A percentile compares a stretch with the other conserved stretches of the same genome.
phyloP scores from a whole-genome alignment of 2,329 filamentous ascomycete genomes.

The Geosmithia putterillii region DNA sequence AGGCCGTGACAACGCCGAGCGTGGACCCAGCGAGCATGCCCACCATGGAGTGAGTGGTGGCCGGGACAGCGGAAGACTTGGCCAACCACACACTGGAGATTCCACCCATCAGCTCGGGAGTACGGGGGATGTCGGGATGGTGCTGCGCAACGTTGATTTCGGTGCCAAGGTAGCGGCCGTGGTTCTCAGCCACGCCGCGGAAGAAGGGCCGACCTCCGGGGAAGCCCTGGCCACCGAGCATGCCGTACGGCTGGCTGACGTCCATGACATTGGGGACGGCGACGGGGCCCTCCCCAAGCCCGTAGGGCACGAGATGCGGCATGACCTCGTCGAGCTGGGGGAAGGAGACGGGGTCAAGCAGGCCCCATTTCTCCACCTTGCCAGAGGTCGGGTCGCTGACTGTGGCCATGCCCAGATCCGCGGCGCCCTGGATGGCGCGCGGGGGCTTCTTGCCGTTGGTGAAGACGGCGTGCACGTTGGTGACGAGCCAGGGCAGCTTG shows the following conservation, averaged over 20 bases:
- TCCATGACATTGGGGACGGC: constrained; percentile 82
- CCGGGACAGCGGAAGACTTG: constrained; percentile 62
- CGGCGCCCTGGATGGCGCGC: constrained; percentile 70
- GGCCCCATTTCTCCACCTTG: constrained; percentile 72
- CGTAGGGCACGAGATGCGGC: constrained; percentile 62
- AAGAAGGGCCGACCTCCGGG: constrained; percentile 75
- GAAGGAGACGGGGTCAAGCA: constrained; percentile 62
- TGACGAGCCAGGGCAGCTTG: constrained; percentile 67
- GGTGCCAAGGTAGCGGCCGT: constrained; percentile 60
- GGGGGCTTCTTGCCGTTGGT: constrained; percentile 60
- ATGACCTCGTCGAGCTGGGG: constrained; percentile 69
- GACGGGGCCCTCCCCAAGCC: constrained; percentile 65
- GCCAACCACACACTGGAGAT: constrained; percentile 82
- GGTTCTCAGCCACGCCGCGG: constrained; percentile 59
- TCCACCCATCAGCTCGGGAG: constrained; percentile 57
- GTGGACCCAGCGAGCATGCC: constrained; percentile 79
- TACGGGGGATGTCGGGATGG: constrained; percentile 62
- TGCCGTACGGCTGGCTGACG: constrained; percentile 72
- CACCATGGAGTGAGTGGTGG: constrained; percentile 62
- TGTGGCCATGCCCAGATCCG: constrained; percentile 66
- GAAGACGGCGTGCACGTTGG: constrained; percentile 69
- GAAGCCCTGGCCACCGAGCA: constrained; percentile 75
- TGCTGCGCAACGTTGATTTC: constrained; percentile 49
- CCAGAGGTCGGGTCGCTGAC: constrained; percentile 67
- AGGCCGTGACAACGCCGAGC: constrained; percentile 69